Conservation (phyloP, 2,329 filamentous ascomycete genomes). For the Pseudogymnoascus pannorum region DNA sequence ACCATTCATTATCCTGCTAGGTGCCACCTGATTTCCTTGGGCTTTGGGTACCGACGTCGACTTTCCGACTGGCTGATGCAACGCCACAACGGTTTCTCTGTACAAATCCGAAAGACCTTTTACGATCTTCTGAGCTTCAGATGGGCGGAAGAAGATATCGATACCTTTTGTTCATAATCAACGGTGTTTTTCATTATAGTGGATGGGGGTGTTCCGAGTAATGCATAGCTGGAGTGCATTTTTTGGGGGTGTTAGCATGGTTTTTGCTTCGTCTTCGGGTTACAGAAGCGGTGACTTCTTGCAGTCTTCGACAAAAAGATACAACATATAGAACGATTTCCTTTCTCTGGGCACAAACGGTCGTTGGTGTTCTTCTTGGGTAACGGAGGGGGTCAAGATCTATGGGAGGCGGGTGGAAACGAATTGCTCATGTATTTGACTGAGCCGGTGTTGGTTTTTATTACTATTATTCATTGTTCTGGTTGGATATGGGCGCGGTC, state of each 20-base stretch:
- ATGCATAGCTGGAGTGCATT: constrained; percentile 21
- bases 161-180: constrained; percentile 28
- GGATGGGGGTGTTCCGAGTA: constrained; percentile 28
- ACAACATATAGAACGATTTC: constrained; percentile 31
- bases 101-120: constrained; percentile 25
- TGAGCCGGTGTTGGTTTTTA: constrained; percentile 22
- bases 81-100: constrained; percentile 29
- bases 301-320: constrained; percentile 25
- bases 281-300: constrained; percentile 30
- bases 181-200: constrained; percentile 23
- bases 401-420: constrained; percentile 12
- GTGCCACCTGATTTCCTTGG: constrained; percentile 22
- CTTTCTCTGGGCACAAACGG: constrained; percentile 19
- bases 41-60: constrained; percentile 24
- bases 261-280: constrained; percentile 26
- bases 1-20: constrained; percentile 24
- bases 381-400: constrained; percentile 23
- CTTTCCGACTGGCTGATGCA: constrained; percentile 16
- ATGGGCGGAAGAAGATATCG: constrained; percentile 27
- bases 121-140: constrained; percentile 27
- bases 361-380: constrained; percentile 24
- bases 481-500: neutral
- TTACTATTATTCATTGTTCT: neutral
- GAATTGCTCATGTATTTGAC: constrained; percentile 18
- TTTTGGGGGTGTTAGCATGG: constrained; percentile 28